These are phyloP conservation scores for Petunia hybrid DNA, from an alignment of 305 asterid genomes.

Conservation along the genomic window DNA sequence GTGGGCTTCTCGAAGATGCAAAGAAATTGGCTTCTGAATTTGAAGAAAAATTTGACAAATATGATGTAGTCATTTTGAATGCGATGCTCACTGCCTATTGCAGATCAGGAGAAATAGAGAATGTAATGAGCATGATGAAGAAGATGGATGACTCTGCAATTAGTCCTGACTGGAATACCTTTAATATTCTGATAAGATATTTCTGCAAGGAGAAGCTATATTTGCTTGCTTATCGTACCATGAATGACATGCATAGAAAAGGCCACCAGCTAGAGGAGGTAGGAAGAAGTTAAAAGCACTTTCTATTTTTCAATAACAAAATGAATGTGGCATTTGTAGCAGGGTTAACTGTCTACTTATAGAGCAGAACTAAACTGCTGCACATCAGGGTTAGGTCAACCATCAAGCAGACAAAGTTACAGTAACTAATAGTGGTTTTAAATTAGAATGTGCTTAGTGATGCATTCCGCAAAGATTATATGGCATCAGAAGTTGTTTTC, in stretches of 20 bases:
- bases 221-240: slow-evolving; percentile 81
- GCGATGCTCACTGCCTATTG: slow-evolving; percentile 93
- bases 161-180: slow-evolving; percentile 89
- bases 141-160: slow-evolving; percentile 88
- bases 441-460: neutral
- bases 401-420: slow-evolving; percentile 21
- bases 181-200: slow-evolving; percentile 78
- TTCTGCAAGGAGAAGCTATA: slow-evolving; percentile 85
- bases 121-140: slow-evolving; percentile 95
- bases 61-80: slow-evolving; percentile 89
- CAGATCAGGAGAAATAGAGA: slow-evolving; percentile 91
- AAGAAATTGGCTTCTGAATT: slow-evolving; percentile 77
- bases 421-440: neutral
- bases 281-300: slow-evolving; percentile 27
- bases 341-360: neutral
- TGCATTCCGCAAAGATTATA: neutral
- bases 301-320: neutral
- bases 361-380: slow-evolving; percentile 2
- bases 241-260: slow-evolving; percentile 90
- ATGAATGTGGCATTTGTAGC: neutral
- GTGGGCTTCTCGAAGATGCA: slow-evolving; percentile 82
- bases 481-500: neutral
- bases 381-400: neutral
- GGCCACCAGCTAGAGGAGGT: slow-evolving; percentile 93
- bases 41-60: slow-evolving; percentile 79